Percentiles rank a stretch among this genome's conserved stretches.
Conservation (phyloP, 768 basidiomycete species). For the Amyloporia xantha region DNA sequence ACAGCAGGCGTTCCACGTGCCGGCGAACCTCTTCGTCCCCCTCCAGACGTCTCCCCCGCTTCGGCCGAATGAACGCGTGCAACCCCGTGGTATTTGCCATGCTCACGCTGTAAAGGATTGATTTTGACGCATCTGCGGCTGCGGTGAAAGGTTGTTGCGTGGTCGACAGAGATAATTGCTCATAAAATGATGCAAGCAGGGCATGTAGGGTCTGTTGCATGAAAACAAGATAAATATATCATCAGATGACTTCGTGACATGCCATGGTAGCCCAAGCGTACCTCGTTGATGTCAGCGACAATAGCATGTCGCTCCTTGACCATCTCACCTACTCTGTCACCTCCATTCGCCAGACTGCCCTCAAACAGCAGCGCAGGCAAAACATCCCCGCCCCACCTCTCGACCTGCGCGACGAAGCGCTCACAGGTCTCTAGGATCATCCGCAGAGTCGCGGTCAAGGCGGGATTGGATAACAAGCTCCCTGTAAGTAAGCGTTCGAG, state of each 20-base stretch:
- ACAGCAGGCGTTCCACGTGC: conserved; percentile 74
- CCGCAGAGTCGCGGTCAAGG: conserved; percentile 55
- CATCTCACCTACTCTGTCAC: conserved; percentile 59
- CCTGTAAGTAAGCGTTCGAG: conserved; percentile 75
- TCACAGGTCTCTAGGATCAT: conserved; percentile 80
- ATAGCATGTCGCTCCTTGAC: conserved; percentile 62
- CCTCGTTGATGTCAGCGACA: conserved; percentile 77
- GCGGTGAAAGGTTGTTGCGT: conserved; percentile 65
- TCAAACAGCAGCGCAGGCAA: conserved; percentile 79
- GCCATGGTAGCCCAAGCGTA: conserved; percentile 28
- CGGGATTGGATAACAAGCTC: conserved; percentile 64
- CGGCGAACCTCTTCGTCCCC: conserved; percentile 64
- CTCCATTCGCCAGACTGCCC: conserved; percentile 56
- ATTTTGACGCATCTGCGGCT: conserved; percentile 66
- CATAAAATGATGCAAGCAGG: conserved; percentile 71
- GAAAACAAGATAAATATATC: too few relatives aligned
- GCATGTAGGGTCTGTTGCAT: conserved; percentile 56
- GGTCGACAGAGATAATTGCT: conserved; percentile 68
- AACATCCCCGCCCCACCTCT: conserved; percentile 90
- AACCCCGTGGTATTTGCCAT: conserved; percentile 41
- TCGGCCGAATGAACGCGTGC: conserved; percentile 45
- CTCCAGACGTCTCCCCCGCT: conserved; percentile 44
- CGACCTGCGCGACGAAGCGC: conserved; percentile 80
- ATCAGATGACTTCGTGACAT: not conserved
- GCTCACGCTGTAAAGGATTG: conserved; percentile 50